Evolutionary conservation across 1,284 basidiomycete species (phyloP).

Genomic region (Ganoderma meredithae): DNA sequence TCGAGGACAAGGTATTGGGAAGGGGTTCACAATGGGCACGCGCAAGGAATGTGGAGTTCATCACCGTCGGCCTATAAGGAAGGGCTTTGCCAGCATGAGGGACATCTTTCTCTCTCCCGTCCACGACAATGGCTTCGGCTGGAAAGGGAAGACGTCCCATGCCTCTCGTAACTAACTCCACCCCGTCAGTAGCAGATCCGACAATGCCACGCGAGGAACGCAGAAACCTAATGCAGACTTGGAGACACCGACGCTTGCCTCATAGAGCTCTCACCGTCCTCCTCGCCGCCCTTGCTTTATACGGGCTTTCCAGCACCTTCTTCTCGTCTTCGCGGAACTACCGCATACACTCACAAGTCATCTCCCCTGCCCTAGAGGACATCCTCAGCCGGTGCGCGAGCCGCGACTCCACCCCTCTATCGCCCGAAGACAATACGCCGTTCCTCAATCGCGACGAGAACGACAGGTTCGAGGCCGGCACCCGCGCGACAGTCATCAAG

Average conservation of each 20-base stretch:
- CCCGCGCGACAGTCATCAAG: constrained; percentile 70
- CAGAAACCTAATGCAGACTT: not conserved
- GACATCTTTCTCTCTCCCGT: constrained; percentile 3
- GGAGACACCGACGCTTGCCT: constrained; percentile 18
- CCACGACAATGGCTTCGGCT: constrained; percentile 14
- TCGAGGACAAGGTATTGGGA: not conserved
- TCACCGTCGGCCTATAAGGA: constrained; percentile 26
- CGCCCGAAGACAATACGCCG: constrained; percentile 54
- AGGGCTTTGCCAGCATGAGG: not conserved
- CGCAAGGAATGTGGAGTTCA: constrained; percentile 26
- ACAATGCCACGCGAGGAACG: constrained; percentile 6
- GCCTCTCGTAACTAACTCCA: not conserved
- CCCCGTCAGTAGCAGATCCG: not conserved
- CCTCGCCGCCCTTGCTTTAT: constrained; percentile 32
- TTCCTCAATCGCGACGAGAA: constrained; percentile 58
- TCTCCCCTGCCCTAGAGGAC: constrained; percentile 51
- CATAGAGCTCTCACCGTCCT: constrained; percentile 29
- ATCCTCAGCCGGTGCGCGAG: constrained; percentile 57
- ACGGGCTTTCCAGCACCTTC: constrained; percentile 30
- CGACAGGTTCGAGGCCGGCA: constrained; percentile 76
- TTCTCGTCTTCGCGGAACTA: constrained; percentile 14
- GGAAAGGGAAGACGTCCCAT: constrained; percentile 2
- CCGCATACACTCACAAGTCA: constrained; percentile 32
- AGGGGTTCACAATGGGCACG: constrained; percentile 16
- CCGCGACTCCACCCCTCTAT: constrained; percentile 52